Conservation (phyloP, 257 asterid species). For the Haberlea rhodopensis region DNA sequence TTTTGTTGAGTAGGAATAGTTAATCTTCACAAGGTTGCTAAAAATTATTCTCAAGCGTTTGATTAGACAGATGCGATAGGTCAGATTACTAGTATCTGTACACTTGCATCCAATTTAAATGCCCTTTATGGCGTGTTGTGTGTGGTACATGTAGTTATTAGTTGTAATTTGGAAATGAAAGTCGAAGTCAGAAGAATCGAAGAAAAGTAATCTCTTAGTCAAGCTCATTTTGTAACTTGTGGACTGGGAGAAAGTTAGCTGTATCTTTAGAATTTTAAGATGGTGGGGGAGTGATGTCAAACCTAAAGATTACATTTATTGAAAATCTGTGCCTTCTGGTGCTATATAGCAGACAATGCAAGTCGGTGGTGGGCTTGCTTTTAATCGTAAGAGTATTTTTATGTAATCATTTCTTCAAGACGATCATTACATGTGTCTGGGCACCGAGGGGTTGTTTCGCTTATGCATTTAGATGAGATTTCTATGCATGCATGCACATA, state of each 20-base stretch:
- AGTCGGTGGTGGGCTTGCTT: neutral
- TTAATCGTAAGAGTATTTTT: too few relatives aligned
- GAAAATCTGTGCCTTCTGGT: neutral
- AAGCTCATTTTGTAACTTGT: neutral
- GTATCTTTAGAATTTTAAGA: neutral
- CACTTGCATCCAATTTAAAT: neutral
- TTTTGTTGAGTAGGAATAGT: conserved; percentile 16
- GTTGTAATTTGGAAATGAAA: neutral
- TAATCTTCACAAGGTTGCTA: conserved; percentile 5
- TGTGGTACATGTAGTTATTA: neutral
- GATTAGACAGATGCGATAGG: neutral
- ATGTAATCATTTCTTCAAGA: neutral
- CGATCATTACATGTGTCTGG: neutral
- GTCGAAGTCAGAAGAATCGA: neutral
- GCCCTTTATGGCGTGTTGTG: neutral
- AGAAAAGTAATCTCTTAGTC: neutral
- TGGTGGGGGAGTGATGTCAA: neutral
- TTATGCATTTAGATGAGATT: neutral
- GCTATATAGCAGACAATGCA: neutral
- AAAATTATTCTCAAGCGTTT: conserved; percentile 6
- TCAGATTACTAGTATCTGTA: neutral
- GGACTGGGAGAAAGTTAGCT: neutral
- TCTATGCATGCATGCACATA: too few relatives aligned
- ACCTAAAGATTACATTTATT: neutral
- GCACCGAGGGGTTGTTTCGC: neutral